These are phyloP conservation scores for Tylopilus balloui DNA, from an alignment of 768 basidiomycete species.

Conservation along the genomic window DNA sequence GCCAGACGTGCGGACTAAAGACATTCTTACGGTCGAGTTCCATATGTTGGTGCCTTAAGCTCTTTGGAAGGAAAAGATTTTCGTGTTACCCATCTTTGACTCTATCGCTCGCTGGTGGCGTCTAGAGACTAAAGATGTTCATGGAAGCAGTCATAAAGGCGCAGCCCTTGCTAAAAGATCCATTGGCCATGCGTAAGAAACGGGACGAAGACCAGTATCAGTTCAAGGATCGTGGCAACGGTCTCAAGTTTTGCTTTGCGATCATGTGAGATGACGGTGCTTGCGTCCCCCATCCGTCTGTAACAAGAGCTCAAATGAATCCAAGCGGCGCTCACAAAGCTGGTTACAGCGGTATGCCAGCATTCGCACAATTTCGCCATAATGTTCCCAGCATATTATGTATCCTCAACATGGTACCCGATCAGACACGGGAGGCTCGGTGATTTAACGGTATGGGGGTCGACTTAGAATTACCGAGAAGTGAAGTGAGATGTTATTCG, in stretches of 20 bases:
- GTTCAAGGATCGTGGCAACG: slow-evolving; percentile 54
- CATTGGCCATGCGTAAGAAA: slow-evolving; percentile 48
- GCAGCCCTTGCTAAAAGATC: slow-evolving; percentile 66
- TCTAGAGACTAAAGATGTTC: slow-evolving; percentile 61
- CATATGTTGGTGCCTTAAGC: slow-evolving; percentile 62
- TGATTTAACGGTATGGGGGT: slow-evolving; percentile 38
- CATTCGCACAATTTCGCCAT: background rate
- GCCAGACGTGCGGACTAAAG: slow-evolving; percentile 64
- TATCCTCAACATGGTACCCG: slow-evolving; percentile 70
- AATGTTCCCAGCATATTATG: background rate
- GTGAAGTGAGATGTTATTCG: background rate
- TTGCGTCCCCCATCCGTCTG: slow-evolving; percentile 58
- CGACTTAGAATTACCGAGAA: background rate
- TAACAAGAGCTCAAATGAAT: slow-evolving; percentile 56
- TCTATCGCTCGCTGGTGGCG: slow-evolving; percentile 59
- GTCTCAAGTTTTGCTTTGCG: slow-evolving; percentile 50
- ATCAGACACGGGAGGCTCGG: slow-evolving; percentile 47
- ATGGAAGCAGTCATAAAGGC: slow-evolving; percentile 55
- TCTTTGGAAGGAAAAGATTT: slow-evolving; percentile 68
- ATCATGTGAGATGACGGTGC: slow-evolving; percentile 66
- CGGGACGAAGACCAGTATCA: slow-evolving; percentile 60
- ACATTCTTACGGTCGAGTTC: slow-evolving; percentile 65
- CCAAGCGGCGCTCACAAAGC: slow-evolving; percentile 53
- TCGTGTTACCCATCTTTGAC: slow-evolving; percentile 67
- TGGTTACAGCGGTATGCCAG: slow-evolving; percentile 57